Base-by-base conservation (phyloP, 2,329 filamentous ascomycete genomes). In the Penicillium sp. region DNA sequence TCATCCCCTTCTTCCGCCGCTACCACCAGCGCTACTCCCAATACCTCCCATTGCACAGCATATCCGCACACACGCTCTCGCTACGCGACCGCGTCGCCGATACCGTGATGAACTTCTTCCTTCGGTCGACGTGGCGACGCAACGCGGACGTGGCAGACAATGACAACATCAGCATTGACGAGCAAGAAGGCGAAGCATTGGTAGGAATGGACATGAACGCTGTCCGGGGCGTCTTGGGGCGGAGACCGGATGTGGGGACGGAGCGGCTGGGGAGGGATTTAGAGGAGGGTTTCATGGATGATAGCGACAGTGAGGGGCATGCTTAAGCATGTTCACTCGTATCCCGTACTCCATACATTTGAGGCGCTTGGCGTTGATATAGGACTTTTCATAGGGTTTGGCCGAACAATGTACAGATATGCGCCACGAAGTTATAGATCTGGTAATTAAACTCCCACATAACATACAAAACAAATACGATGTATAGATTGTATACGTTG, bases 281-380 rank as follows among this genome's bases (percentile, higher is more conserved):
- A 48, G 89, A 93, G 70, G 82, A 88, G 65, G 88, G 87, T 0
- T 90, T 90, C 67, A 83, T 84, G 73, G 88, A 90, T 69, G 86
- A 89, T 62, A 89, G 87, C 67, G 85, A 88, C 52, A 69, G 66
- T 46, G 62, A 60, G 29, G 49, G 55, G 46, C 50, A n/a, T n/a
- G 6, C 34, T 36, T 40, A n/a, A 21, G 14, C 38, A 40, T 34
- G 32, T 27, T 27, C 18, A 18, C 18, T 18, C 18, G 18, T 27
- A 27, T 27, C 24, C 24, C 24, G 24, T 5, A 27, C 5, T 5
- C 4, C 24, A 27, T 27, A 27, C 24, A 27, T 27, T 27, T 27
- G 8, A 27, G 11, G 18, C 14, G 21, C 32, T 24, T 14, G 32
- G 32, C 11, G 32, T 13, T 34, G 18, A 18, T 18, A 18, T 18